Evolutionary conservation across 768 basidiomycete genomes (phyloP), one percentile per base, ranked within the genome.

Genomic region (Hebeloma cylindrosporum): DNA sequence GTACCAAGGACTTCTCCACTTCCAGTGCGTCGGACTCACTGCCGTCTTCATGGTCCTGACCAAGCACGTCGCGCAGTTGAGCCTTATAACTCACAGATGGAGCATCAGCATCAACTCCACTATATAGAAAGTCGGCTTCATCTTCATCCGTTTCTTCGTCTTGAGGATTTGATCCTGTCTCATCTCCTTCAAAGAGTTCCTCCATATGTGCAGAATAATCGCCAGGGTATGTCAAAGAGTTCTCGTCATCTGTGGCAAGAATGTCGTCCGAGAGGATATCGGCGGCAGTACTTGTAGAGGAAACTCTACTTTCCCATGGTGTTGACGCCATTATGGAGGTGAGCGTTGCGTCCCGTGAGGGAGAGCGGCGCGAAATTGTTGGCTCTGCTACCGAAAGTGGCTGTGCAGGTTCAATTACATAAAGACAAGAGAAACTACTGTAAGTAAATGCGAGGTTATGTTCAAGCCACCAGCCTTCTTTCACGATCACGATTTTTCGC

Each of bases 11-110:
- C 17, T 53, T 64, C 47, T 77, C 77, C 40, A 72, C 72, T 56
- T 77, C 78, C 6, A 61, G 59, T 21, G 45, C 52, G 10, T 68
- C 66, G 39, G 72, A 62, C 23, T 72, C 69, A n/a, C n/a, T n/a
- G 26, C 71, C 68, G 29, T 75, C 74, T 28, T 70, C 73, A 43
- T 77, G 71, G 8, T 87, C 85, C 23, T 74, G 69, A 13, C 82
- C 88, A 27, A 93, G 72, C 17, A 87, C 82, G 38, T 89, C 86
- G 33, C 80, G 74, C 39, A 93, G 65, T 53, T 80, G 84, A 47
- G 83, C 79, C 8, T 67, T 69, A 60, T 93, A 93, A 40, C 74
- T 77, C 27, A 70, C 68, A 11, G 73, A n/a, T n/a, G n/a, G 64
- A 10, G 66, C 56, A 35, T 69, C 65, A 4, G 81, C 77, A 54